A percentile compares a stretch with the other conserved stretches of the same genome.
Conservation (phyloP, 1,284 basidiomycete genomes). For the Coriolopsis trogii region DNA sequence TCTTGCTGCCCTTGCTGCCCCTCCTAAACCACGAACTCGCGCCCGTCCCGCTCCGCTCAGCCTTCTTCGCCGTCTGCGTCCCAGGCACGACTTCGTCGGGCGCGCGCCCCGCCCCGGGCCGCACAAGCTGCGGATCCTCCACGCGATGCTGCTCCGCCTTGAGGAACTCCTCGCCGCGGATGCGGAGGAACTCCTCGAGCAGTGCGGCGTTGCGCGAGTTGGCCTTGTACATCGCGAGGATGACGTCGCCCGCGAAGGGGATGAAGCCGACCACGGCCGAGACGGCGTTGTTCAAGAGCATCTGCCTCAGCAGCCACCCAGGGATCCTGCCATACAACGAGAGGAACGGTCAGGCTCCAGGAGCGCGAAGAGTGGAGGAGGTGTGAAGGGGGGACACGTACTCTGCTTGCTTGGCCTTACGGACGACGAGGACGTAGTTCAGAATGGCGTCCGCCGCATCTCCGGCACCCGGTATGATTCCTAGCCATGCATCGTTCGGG, state of each 20-base stretch:
- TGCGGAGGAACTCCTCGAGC: slow-evolving; percentile 71
- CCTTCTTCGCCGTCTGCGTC: slow-evolving; percentile 24
- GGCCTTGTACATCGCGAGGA: slow-evolving; percentile 80
- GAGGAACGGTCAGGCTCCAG: no score
- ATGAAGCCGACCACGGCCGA: slow-evolving; percentile 76
- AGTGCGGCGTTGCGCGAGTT: slow-evolving; percentile 87
- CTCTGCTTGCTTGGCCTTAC: slow-evolving; percentile 76
- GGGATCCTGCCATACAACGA: no score
- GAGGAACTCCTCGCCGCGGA: slow-evolving; percentile 66
- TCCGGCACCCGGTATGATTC: slow-evolving; percentile 75
- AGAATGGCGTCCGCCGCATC: slow-evolving; percentile 66
- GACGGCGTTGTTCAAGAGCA: slow-evolving; percentile 83
- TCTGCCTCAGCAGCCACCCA: slow-evolving; percentile 65
- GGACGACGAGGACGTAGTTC: slow-evolving; percentile 81
- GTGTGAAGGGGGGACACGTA: slow-evolving; percentile 29
- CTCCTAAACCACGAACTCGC: slow-evolving; percentile 27
- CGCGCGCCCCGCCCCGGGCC: slow-evolving; percentile 52
- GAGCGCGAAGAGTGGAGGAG: neutral
- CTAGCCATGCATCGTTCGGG: slow-evolving; percentile 30
- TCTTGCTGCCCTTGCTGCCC: slow-evolving; percentile 26
- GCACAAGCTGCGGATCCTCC: slow-evolving; percentile 46
- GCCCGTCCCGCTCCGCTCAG: slow-evolving; percentile 11
- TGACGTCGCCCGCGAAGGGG: slow-evolving; percentile 80
- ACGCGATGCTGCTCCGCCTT: slow-evolving; percentile 44
- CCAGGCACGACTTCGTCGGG: slow-evolving; percentile 40